Base-by-base conservation (phyloP, 78 protist species). In the Parvularia atlantis region DNA sequence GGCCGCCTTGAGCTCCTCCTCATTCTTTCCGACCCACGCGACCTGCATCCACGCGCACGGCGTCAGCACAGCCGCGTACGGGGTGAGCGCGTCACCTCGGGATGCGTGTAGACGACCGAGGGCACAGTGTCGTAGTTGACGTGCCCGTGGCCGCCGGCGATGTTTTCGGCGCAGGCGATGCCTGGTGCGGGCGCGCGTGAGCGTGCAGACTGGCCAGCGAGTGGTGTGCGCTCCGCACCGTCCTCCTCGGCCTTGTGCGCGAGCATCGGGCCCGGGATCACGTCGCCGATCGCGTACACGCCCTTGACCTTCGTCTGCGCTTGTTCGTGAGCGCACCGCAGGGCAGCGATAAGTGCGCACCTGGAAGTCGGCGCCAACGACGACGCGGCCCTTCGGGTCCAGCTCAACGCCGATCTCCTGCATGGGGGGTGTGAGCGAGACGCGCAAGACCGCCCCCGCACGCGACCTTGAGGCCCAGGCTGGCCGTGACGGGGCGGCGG, bases 211-310 rank as follows among this genome's bases (percentile, higher is more conserved):
- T n/a, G n/a, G n/a, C n/a, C n/a, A n/a, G n/a, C n/a, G n/a, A n/a
- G n/a, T n/a, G n/a, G n/a, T n/a, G n/a, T n/a, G n/a, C n/a, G n/a
- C n/a, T n/a, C n/a, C 37, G n/a, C 44, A 41, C 84, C 92, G 77
- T 89, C 91, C 69, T 95, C 97, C 75, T 93, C 97, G 31, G 97
- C 99, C 90, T 98, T 98, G 96, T 98, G 99, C 26, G 99, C 99
- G 13, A 98, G 91, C 99, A 98, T 98, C 37, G 99, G 94, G 7
- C 99, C 99, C 28, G 48, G 56, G 56, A 95, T 78, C 68, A 79
- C 88, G 66, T 98, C 99, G 30, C 99, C 99, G 75, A 98, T 98
- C 43, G 99, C 99, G 57, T 77, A 95, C 71, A 98, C 61, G 67
- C 33, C 5, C 24, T 78, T 80, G 16, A 73, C 74, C 43, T 60